A percentile compares a stretch with the other conserved stretches of the same genome.
Evolutionary conservation across 2,329 filamentous ascomycete genomes (phyloP).

Genomic region (Colletotrichum liriopes): DNA sequence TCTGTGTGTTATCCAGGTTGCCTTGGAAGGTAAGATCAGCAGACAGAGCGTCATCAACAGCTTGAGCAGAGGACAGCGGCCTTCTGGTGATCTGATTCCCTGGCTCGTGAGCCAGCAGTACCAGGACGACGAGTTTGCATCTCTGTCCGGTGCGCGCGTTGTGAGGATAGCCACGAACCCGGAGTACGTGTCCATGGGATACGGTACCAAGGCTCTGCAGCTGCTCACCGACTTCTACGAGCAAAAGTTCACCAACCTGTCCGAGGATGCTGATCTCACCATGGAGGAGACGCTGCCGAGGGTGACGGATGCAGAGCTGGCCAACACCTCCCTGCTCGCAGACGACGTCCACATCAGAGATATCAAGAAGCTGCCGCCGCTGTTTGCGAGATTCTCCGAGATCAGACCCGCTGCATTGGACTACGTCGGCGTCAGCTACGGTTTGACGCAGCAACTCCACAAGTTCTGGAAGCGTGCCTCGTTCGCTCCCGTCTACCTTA

Average conservation of each 20-base stretch:
- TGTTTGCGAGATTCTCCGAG: constrained; percentile 91
- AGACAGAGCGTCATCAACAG: constrained; percentile 92
- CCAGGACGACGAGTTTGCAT: constrained; percentile 96
- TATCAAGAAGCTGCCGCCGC: constrained; percentile 90
- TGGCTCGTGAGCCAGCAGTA: constrained; percentile 99
- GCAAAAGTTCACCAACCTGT: constrained; percentile 88
- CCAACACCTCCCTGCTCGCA: constrained; percentile 81
- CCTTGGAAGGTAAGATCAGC: constrained; percentile 95
- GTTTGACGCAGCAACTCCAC: constrained; percentile 87
- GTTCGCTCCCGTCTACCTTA: constrained; percentile 92
- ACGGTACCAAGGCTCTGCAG: constrained; percentile 89
- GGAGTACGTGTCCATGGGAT: constrained; percentile 93
- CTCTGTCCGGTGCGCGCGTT: constrained; percentile 90
- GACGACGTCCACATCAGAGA: constrained; percentile 94
- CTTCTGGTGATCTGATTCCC: constrained; percentile 93
- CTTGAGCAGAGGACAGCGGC: constrained; percentile 88
- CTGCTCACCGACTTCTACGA: constrained; percentile 95
- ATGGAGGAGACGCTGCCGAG: constrained; percentile 79
- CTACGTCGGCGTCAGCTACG: constrained; percentile 96
- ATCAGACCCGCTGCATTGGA: constrained; percentile 85
- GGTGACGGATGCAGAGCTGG: constrained; percentile 86
- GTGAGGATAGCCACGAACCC: constrained; percentile 98
- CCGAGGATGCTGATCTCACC: constrained; percentile 75
- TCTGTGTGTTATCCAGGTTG: constrained; percentile 93
- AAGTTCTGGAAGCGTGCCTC: constrained; percentile 95